Evolutionary conservation across 2,329 filamentous ascomycete genomes (phyloP).

Genomic region (Diaporthe citri): DNA sequence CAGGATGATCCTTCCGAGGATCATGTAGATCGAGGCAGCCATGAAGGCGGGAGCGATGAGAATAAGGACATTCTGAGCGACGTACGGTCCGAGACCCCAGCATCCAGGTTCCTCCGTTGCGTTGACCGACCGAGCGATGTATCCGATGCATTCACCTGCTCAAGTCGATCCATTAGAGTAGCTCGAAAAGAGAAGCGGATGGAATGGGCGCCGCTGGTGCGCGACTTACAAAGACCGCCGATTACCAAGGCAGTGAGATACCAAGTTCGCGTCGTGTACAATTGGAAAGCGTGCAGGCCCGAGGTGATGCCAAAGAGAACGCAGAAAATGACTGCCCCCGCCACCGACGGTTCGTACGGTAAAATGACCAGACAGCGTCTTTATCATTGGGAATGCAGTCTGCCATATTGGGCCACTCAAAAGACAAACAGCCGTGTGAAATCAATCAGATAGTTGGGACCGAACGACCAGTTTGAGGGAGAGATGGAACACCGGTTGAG

Average conservation of each 20-base stretch:
- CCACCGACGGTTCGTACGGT: background rate
- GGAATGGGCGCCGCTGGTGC: background rate
- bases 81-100: constrained; percentile 50
- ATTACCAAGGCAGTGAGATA: background rate
- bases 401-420: background rate
- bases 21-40: constrained; percentile 61
- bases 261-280: background rate
- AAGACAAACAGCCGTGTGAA: background rate
- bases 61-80: constrained; percentile 56
- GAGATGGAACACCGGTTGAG: too few relatives aligned
- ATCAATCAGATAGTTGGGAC: too few relatives aligned
- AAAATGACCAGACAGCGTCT: background rate
- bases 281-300: background rate
- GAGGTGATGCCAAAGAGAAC: background rate
- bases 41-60: constrained; percentile 57
- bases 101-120: constrained; percentile 55
- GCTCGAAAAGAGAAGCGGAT: background rate
- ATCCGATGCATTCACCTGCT: constrained; percentile 65
- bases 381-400: background rate
- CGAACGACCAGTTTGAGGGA: accelerated
- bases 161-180: background rate
- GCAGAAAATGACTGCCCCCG: background rate
- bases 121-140: constrained; percentile 61
- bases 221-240: background rate
- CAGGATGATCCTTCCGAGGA: constrained; percentile 54